phyloP scores from a whole-genome alignment of 2,329 filamentous ascomycete species.

The Escovopsis sp. region DNA sequence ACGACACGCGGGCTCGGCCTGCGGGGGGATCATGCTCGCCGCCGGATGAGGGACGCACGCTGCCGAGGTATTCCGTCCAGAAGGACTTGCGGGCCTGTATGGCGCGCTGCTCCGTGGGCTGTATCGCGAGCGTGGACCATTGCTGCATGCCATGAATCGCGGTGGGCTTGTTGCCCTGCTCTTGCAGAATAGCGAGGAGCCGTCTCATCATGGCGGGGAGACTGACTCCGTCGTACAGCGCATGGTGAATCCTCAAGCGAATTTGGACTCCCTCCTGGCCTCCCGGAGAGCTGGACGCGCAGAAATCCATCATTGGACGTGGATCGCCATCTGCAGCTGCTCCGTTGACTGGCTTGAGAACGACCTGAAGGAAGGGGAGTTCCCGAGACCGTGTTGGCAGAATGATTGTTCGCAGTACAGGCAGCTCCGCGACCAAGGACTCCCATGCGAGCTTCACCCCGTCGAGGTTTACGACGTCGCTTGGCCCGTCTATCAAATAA shows the following conservation, averaged over 20 bases:
- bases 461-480: constrained; percentile 14
- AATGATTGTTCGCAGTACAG: constrained; percentile 58
- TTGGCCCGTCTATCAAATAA: constrained; percentile 34
- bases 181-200: constrained; percentile 6
- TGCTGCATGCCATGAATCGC: constrained; percentile 4
- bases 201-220: constrained; percentile 46
- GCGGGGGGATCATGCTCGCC: neutral
- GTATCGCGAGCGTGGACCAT: constrained; percentile 15
- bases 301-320: neutral
- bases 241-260: constrained; percentile 61
- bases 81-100: constrained; percentile 17
- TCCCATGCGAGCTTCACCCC: constrained; percentile 47
- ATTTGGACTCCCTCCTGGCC: constrained; percentile 14
- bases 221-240: constrained; percentile 76
- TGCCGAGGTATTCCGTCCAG: constrained; percentile 27
- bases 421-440: constrained; percentile 34
- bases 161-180: constrained; percentile 2
- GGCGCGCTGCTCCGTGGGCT: constrained; percentile 3
- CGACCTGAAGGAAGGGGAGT: constrained; percentile 48
- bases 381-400: constrained; percentile 30
- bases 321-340: neutral
- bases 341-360: constrained; percentile 22
- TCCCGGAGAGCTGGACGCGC: neutral
- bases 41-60: neutral
- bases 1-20: constrained; percentile 8